Base-by-base conservation (phyloP, 1,284 basidiomycete genomes). In the Cutaneotrichosporon mucoides region DNA sequence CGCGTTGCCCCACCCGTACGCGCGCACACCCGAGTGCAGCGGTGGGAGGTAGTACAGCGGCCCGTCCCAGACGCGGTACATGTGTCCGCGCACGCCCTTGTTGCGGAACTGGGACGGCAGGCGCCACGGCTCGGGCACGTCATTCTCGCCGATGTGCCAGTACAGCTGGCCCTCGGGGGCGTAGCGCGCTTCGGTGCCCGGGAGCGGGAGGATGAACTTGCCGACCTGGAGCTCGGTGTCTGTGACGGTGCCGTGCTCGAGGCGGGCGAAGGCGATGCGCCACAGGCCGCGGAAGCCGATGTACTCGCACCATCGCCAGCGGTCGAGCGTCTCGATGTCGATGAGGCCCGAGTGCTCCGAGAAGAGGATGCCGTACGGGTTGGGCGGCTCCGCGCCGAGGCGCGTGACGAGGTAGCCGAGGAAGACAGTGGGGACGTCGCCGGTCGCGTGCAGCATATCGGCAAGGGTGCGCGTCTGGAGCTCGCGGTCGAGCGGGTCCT, bases 331-430 rank as follows among this genome's bases (percentile, higher is more conserved):
- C 54, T 77, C 90, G 66, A 90, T 89, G 35, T 82, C 81, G 46
- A 63, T 60, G 63, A 77, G 72, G 37, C 65, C 64, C 42, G 66
- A 67, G 6, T 73, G 70, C 37, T 76, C 70, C 53, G 73, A 70
- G 67, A 76, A 76, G 88, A 86, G 69, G 85, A 83, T 6, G 87
- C 88, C 1, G 60, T 61, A 24, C 41, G 61, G 13, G 68, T 71
- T 55, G 53, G 58, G 42, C 84, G 92, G 1, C 92, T 99, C 77
- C 83, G 87, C 6, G 94, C 98, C 76, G 95, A 99, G 80, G 0
- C 85, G 99, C 8, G 99, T 99, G 77, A 96, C 96, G 37, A 99
- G 97, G 79, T 99, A 99, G 75, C 86, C 91, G 13, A 96, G 80
- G 81, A 93, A 96, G 46, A 95, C 83, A 11, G 88, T 85, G 0